phyloP scores from a whole-genome alignment of 371 early-diverging fungal genomes.

The Homolaphlyctis polyrhiza region DNA sequence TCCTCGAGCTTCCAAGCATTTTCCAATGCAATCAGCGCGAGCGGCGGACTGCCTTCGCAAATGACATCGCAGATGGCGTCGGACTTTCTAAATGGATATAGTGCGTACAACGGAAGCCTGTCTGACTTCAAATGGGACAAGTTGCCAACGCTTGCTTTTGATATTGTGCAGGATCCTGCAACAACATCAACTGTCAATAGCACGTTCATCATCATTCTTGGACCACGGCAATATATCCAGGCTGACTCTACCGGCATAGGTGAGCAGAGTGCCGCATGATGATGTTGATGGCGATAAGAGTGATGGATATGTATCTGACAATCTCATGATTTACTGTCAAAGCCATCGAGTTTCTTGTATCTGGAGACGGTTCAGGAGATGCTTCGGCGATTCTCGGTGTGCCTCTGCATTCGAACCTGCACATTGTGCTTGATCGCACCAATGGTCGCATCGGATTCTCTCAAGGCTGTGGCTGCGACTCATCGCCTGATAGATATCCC shows the following conservation, averaged over 20 bases:
- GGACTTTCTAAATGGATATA: not conserved
- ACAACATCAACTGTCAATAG: not conserved
- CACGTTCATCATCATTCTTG: constrained; percentile 1
- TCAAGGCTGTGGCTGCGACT: not conserved
- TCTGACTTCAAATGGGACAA: not conserved
- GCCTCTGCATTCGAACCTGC: not conserved
- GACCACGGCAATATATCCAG: constrained; percentile 1
- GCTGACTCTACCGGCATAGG: no score
- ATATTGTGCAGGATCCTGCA: not conserved
- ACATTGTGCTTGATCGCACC: constrained; percentile 1
- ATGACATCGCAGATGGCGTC: not conserved
- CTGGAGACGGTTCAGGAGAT: not conserved
- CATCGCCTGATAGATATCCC: not conserved
- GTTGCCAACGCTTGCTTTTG: not conserved
- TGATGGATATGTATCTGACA: no score
- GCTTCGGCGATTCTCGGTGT: not conserved
- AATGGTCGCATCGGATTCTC: not conserved
- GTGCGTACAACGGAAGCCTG: not conserved
- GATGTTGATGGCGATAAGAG: no score
- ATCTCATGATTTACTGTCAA: no score
- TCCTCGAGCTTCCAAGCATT: not conserved
- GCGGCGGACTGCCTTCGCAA: not conserved
- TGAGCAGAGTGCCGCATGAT: no score
- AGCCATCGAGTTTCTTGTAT: not conserved
- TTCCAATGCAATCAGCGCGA: not conserved